These are phyloP conservation scores for Yarrowia sp. DNA, from an alignment of 805 yeast species.

Conservation along the genomic window DNA sequence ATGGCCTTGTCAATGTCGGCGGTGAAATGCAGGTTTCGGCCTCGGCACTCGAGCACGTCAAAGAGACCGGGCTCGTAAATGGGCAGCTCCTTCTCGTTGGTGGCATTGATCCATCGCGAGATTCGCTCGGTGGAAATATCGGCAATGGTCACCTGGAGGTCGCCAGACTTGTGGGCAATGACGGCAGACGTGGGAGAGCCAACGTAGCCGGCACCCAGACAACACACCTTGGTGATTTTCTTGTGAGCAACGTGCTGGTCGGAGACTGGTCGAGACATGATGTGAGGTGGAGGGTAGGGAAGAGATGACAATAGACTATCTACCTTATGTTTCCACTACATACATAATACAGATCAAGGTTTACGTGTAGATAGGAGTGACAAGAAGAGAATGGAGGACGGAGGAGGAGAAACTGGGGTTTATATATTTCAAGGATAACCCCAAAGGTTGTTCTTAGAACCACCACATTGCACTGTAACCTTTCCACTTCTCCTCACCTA, in stretches of 20 bases:
- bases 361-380: background rate
- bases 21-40: constrained; percentile 47
- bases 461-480: no score
- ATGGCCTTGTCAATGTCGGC: constrained; percentile 47
- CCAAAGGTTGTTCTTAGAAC: no score
- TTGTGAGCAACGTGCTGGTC: constrained; percentile 39
- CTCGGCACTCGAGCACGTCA: constrained; percentile 44
- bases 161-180: constrained; percentile 46
- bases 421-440: no score
- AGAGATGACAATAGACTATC: constrained; percentile 4
- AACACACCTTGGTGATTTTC: constrained; percentile 43
- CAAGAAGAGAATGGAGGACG: no score
- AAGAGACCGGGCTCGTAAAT: constrained; percentile 49
- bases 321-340: background rate
- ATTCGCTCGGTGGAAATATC: constrained; percentile 47
- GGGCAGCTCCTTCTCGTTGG: constrained; percentile 47
- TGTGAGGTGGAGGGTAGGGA: background rate
- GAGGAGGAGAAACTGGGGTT: background rate
- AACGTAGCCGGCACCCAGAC: constrained; percentile 49
- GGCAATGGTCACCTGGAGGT: constrained; percentile 47
- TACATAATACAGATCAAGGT: constrained; percentile 4
- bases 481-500: background rate
- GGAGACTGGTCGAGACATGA: constrained; percentile 37
- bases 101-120: constrained; percentile 45
- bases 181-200: constrained; percentile 49